phyloP scores from a whole-genome alignment of 2,329 filamentous ascomycete genomes.

The Fusarium tupiense region DNA sequence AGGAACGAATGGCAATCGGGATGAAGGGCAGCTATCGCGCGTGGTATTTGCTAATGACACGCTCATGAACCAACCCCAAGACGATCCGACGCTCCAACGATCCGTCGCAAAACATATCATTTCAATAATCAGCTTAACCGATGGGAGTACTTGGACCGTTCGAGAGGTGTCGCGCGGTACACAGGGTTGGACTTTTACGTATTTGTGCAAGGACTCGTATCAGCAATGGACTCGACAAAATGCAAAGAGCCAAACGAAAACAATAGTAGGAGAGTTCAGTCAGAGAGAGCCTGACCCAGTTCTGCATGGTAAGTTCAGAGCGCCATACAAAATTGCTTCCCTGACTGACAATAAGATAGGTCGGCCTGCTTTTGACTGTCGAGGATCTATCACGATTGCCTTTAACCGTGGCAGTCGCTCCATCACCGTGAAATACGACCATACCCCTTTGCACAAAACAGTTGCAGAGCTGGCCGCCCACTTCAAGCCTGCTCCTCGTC shows the following conservation, averaged over 20 bases:
- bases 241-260: slow-evolving; percentile 52
- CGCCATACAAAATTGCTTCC: neutral
- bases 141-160: slow-evolving; percentile 60
- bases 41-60: slow-evolving; percentile 57
- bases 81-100: slow-evolving; percentile 60
- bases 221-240: slow-evolving; percentile 61
- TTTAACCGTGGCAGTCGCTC: slow-evolving; percentile 59
- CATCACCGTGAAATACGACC: slow-evolving; percentile 64
- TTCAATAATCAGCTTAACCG: slow-evolving; percentile 53
- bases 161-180: slow-evolving; percentile 55
- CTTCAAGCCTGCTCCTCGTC: slow-evolving; percentile 57
- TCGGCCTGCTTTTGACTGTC: slow-evolving; percentile 69
- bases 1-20: slow-evolving; percentile 4
- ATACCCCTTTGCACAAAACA: slow-evolving; percentile 66
- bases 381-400: slow-evolving; percentile 59
- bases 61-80: slow-evolving; percentile 59
- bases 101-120: slow-evolving; percentile 61
- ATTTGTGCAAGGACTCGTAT: slow-evolving; percentile 63
- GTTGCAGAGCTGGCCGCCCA: slow-evolving; percentile 60
- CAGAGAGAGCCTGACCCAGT: slow-evolving; percentile 57
- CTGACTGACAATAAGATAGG: slow-evolving; percentile 44
- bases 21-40: slow-evolving; percentile 45
- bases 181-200: slow-evolving; percentile 64
- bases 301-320: slow-evolving; percentile 53
- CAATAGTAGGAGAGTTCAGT: slow-evolving; percentile 60